Evolutionary conservation across 2,329 filamentous ascomycete species (phyloP).

Genomic region (Lomentospora prolificans): DNA sequence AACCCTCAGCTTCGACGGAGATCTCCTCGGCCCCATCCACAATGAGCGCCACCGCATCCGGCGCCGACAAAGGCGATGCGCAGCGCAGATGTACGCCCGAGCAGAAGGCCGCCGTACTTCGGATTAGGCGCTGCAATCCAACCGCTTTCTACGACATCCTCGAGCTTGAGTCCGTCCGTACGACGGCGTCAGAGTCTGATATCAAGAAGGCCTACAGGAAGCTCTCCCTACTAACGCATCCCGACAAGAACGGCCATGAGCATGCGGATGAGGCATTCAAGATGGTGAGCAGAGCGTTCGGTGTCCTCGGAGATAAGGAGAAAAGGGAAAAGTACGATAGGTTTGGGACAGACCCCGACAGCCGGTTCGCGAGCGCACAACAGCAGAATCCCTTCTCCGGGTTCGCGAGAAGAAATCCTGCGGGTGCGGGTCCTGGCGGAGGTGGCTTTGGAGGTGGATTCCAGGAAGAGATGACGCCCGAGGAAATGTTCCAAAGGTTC

Average conservation of each 20-base stretch:
- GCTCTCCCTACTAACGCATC: constrained; percentile 86
- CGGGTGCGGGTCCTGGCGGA: constrained; percentile 30
- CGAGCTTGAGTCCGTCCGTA: constrained; percentile 53
- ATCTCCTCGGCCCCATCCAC: background rate
- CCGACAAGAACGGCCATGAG: constrained; percentile 96
- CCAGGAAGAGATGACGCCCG: constrained; percentile 87
- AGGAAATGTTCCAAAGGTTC: constrained; percentile 95
- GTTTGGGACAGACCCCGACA: constrained; percentile 88
- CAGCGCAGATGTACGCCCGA: constrained; percentile 74
- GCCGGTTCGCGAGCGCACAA: constrained; percentile 61
- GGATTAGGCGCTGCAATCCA: constrained; percentile 72
- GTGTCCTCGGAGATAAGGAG: constrained; percentile 84
- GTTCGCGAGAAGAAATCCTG: constrained; percentile 38
- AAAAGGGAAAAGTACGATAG: constrained; percentile 84
- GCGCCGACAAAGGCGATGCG: constrained; percentile 34
- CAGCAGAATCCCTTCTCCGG: constrained; percentile 51
- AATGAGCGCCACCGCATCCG: constrained; percentile 30
- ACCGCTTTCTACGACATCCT: constrained; percentile 97
- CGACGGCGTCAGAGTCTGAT: constrained; percentile 64
- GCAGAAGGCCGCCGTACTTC: constrained; percentile 82
- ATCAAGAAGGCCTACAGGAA: constrained; percentile 98
- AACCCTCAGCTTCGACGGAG: too few relatives aligned
- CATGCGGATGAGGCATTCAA: constrained; percentile 98
- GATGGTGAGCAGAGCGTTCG: constrained; percentile 90
- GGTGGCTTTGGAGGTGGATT: constrained; percentile 51